These are phyloP conservation scores for Alternaria brassicicola DNA, from an alignment of 2,329 filamentous ascomycete genomes.

Conservation along the genomic window DNA sequence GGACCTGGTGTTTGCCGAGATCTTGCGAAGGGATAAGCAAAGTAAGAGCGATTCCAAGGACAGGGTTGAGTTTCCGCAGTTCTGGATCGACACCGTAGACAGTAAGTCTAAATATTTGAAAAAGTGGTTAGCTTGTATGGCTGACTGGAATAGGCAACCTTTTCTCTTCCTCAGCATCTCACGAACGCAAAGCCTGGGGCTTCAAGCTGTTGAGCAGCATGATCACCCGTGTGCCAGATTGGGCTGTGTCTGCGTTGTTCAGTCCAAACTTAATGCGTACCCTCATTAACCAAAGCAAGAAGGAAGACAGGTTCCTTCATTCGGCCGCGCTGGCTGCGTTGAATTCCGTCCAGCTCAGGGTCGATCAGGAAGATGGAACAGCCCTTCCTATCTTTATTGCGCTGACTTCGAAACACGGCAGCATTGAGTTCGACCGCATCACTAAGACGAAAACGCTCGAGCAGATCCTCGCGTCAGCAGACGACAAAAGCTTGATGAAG, in stretches of 20 bases:
- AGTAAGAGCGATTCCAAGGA: conserved; percentile 39
- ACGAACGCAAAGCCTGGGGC: conserved; percentile 89
- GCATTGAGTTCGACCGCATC: conserved; percentile 81
- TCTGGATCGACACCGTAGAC: conserved; percentile 88
- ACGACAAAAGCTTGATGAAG: conserved; percentile 53
- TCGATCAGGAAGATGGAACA: conserved; percentile 62
- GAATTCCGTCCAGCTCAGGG: conserved; percentile 70
- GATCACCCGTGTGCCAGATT: conserved; percentile 59
- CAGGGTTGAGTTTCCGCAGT: conserved; percentile 67
- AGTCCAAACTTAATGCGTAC: conserved; percentile 77
- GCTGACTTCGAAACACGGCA: conserved; percentile 72
- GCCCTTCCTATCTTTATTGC: conserved; percentile 67
- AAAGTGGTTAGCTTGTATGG: conserved; percentile 7
- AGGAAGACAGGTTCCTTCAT: conserved; percentile 54
- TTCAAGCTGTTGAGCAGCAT: conserved; percentile 86
- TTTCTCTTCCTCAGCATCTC: conserved; percentile 80
- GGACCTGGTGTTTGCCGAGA: conserved; percentile 71
- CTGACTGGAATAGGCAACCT: conserved; percentile 68
- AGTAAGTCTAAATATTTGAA: conserved; percentile 61
- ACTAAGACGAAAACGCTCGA: conserved; percentile 88
- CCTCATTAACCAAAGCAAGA: conserved; percentile 45
- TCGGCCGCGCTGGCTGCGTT: conserved; percentile 77
- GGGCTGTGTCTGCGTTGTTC: conserved; percentile 68
- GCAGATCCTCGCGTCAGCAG: conserved; percentile 68
- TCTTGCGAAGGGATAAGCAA: conserved; percentile 35